Evolutionary conservation across 192 early-diverging fungal species (phyloP), one percentile per base, ranked within the genome.

Genomic region (Linnemannia hyalina): DNA sequence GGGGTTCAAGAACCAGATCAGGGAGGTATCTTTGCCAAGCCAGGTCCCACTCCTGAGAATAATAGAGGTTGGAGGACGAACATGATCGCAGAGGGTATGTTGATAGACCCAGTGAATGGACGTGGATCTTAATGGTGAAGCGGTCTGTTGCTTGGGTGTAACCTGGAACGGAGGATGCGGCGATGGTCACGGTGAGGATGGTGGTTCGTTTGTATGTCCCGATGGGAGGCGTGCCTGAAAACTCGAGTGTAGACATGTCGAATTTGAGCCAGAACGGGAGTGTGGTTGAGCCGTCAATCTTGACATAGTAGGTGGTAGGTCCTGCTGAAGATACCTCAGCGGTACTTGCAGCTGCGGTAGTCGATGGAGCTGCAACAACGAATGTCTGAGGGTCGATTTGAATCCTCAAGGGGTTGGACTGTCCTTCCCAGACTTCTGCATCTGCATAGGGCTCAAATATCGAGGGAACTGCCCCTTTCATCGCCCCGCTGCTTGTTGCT

Each of bases 191-290:
- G 29, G 76, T 77, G 6, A 77, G 41, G 42, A 46, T 60, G 4
- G 76, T 70, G 32, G 76, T 77, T 22, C 47, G 68, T 32, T 54
- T n/a, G 46, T 77, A 77, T 1, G 76, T 77, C 10, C 76, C 76
- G 2, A 70, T 20, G 11, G 35, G 63, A 3, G 76, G 76, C 6
- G 44, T 47, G 42, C 76, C 76, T 32, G 76, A 60, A 46, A 77
- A 70, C 32, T 70, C 65, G 46, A 77, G 76, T 4, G 26, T 18
- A 4, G 32, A 15, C 20, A 9, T 44, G 41, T 77, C 29, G 42
- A 77, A 77, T 29, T 23, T 77, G 29, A 77, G 44, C 76, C 76
- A 77, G 3, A 47, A 26, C 7, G 76, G 76, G 26, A 77, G 46
- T 47, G 76, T 49, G 42, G 76, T 77, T 38, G 76, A 68, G 18